These are phyloP conservation scores for Acanthochlamys bracteata DNA, from an alignment of 106 monocot species.

Conservation along the genomic window DNA sequence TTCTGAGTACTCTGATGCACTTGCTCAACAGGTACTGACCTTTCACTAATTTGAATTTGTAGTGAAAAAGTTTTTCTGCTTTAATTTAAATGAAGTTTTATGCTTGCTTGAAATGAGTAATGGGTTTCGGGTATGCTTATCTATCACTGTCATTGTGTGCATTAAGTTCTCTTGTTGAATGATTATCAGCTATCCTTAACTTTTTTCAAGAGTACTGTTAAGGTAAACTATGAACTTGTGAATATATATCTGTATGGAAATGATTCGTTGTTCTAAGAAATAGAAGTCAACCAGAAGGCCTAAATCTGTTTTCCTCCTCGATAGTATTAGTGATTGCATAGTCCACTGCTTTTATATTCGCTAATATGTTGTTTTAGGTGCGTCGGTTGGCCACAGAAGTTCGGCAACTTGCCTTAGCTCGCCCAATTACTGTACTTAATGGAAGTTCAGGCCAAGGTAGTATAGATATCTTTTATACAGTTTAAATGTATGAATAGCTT, in stretches of 20 bases:
- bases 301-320: no score
- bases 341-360: no score
- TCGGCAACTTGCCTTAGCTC: conserved; percentile 35
- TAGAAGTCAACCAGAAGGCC: no score
- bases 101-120: not conserved
- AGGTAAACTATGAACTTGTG: no score
- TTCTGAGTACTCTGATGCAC: conserved; percentile 10
- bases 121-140: not conserved
- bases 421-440: conserved; percentile 40
- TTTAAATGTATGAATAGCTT: not conserved
- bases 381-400: conserved; percentile 48
- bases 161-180: not conserved
- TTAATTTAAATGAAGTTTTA: no score
- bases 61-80: not conserved
- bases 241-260: no score
- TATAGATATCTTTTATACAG: not conserved
- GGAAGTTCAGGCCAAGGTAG: conserved; percentile 32
- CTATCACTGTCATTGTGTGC: not conserved
- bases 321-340: no score
- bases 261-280: no score
- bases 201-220: no score
- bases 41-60: not conserved
- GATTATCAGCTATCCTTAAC: not conserved
- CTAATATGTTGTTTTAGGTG: conserved; percentile 19
- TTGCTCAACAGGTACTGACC: conserved; percentile 21